Conservation (phyloP, 768 basidiomycete species). For the Lentinula raphanica region DNA sequence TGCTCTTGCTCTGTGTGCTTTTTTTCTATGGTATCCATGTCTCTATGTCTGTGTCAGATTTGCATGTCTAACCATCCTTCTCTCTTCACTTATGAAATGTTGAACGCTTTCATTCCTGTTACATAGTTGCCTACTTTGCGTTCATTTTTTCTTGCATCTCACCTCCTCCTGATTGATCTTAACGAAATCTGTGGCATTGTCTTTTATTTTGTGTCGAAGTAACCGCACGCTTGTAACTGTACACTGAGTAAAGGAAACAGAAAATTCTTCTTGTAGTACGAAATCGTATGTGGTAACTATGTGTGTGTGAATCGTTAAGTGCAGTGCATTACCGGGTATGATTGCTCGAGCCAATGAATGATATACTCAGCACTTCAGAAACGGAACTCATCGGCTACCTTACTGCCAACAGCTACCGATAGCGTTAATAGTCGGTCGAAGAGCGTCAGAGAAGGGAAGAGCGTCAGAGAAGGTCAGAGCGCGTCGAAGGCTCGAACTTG, state of each 20-base stretch:
- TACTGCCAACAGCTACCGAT: too few species aligned
- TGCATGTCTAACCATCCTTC: not conserved
- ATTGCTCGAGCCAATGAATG: too few species aligned
- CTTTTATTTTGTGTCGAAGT: not conserved
- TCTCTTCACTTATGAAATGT: not conserved
- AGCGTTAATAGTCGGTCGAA: too few species aligned
- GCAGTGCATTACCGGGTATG: too few species aligned
- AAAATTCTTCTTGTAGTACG: not conserved
- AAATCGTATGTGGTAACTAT: not conserved
- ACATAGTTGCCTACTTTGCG: not conserved
- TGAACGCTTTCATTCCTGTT: not conserved
- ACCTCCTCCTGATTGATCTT: not conserved
- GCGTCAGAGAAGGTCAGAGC: too few species aligned
- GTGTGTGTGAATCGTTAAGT: too few species aligned
- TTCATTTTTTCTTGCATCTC: not conserved
- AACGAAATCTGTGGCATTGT: conserved; percentile 5
- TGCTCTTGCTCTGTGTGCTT: not conserved
- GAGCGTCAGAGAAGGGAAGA: too few species aligned
- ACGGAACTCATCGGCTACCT: too few species aligned
- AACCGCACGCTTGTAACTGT: not conserved
- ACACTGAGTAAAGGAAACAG: conserved; percentile 3
- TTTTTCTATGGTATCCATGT: not conserved
- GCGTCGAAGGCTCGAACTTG: too few species aligned
- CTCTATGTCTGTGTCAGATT: not conserved
- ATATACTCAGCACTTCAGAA: too few species aligned